These are phyloP conservation scores for Phyllostachys edulis DNA, from an alignment of 176 grass and related monocot genomes.

Conservation along the genomic window DNA sequence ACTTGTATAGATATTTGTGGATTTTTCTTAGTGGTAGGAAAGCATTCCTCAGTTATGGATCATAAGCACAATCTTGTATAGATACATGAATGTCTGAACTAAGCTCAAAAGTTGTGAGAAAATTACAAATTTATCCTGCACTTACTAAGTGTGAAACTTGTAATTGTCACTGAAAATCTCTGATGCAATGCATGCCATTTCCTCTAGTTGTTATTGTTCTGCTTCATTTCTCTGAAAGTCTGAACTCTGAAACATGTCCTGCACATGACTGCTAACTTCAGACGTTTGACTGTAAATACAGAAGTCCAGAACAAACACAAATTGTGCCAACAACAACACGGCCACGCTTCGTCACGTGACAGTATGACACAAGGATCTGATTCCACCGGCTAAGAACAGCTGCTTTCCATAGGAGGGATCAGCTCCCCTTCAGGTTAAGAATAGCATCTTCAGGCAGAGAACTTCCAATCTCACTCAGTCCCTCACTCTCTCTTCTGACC, in stretches of 20 bases:
- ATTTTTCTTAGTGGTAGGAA: not conserved
- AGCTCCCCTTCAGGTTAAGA: conserved; percentile 17
- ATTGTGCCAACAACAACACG: conserved; percentile 23
- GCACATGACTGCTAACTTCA: conserved; percentile 1
- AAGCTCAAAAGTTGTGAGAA: not conserved
- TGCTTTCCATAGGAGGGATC: conserved; percentile 8
- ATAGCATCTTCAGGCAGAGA: conserved; percentile 38
- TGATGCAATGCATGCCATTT: not conserved
- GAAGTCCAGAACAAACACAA: not conserved
- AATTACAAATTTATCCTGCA: not conserved
- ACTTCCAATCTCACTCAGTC: conserved; percentile 9
- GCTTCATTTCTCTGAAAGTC: conserved; percentile 15
- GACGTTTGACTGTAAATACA: not conserved
- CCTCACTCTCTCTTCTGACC: conserved; percentile 19
- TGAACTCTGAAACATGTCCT: not conserved
- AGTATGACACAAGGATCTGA: conserved; percentile 25
- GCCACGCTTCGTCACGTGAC: conserved; percentile 8
- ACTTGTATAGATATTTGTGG: not conserved
- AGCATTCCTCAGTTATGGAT: not conserved
- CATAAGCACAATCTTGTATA: not conserved
- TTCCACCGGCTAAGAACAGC: conserved; percentile 21
- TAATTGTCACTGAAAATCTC: not conserved
- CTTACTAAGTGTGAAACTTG: not conserved
- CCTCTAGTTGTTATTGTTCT: not conserved
- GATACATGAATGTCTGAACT: not conserved